Evolutionary conservation across 441 rosid species (phyloP), one percentile per base, ranked within the genome.

Genomic region (Adansonia madagascariensis): DNA sequence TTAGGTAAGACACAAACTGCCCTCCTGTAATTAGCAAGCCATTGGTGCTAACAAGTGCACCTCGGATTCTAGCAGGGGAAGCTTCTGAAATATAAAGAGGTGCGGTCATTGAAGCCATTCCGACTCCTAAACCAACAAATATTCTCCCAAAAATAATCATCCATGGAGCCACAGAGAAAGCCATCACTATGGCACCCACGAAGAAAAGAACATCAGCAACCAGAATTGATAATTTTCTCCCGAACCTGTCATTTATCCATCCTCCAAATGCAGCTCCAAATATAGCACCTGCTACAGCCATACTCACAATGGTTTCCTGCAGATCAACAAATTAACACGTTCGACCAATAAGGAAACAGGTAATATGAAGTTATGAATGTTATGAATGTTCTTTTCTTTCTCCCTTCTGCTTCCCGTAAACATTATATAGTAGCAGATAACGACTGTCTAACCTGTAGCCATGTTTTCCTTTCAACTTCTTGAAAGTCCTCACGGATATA

Each of bases 41-140:
- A 11, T 94, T 94, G 8, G 91, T 90, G 81, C 97, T 91, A 12
- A 93, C 98, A 43, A 95, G 97, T 1, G 94, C 97, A 0, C 98
- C 98, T 70, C 98, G 74, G 57, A 93, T 93, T 77, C 86, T 89
- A 2, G 94, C 94, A 3, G 98, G 98, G 60, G 98, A 92, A 24
- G 94, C 87, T 75, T 95, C 98, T 0, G 98, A 91, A 14, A 95
- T 95, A 64, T 93, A 95, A 22, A 93, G 92, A 14, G 98, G 98
- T 0, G 97, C 47, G 0, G 94, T 91, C 95, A 95, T 89, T 44
- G 98, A 95, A 57, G 99, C 98, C 94, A 91, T 93, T 67, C 99
- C 99, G 5, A 95, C 97, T 9, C 99, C 98, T 8, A 91, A 76
- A 2, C 98, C 97, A 1, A 91, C 96, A 4, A 93, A 82, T 60